A percentile compares a stretch with the other conserved stretches of the same genome.
phyloP scores from a whole-genome alignment of 768 basidiomycete species.

The Termitomyces sp. region DNA sequence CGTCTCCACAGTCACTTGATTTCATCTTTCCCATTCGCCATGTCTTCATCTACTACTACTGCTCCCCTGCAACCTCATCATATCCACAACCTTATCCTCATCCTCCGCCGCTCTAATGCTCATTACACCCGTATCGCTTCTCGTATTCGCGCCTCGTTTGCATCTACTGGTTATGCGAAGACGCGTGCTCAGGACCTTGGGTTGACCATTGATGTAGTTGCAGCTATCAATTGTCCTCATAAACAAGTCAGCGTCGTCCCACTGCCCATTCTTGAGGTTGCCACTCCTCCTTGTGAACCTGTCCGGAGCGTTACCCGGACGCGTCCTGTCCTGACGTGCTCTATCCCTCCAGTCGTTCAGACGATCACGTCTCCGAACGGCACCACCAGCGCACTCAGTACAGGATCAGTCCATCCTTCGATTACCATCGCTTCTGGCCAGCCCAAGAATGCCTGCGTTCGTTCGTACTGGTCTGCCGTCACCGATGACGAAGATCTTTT shows the following conservation, averaged over 20 bases:
- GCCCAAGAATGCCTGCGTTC: constrained; percentile 1
- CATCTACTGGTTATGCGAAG: constrained; percentile 40
- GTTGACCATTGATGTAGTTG: constrained; percentile 37
- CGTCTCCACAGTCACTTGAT: not conserved
- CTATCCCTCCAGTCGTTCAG: constrained; percentile 18
- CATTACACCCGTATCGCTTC: constrained; percentile 33
- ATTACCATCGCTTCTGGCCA: constrained; percentile 5
- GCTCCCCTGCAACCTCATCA: constrained; percentile 19
- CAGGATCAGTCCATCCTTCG: constrained; percentile 3
- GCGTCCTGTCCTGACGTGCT: constrained; percentile 18
- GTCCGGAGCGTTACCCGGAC: constrained; percentile 2
- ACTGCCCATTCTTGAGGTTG: constrained; percentile 28
- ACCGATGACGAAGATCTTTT: constrained; percentile 5
- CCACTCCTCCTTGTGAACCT: constrained; percentile 10
- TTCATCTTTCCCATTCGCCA: constrained; percentile 7
- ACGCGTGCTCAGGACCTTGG: constrained; percentile 37
- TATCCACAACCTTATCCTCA: constrained; percentile 30
- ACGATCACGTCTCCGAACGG: constrained; percentile 18
- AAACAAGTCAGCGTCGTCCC: constrained; percentile 33
- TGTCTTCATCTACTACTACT: constrained; percentile 12
- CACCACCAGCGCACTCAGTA: constrained; percentile 12
- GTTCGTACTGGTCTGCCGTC: constrained; percentile 12
- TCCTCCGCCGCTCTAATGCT: constrained; percentile 37
- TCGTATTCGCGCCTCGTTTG: constrained; percentile 26
- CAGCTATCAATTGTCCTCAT: constrained; percentile 34